phyloP scores from a whole-genome alignment of 2,329 filamentous ascomycete species.

The Epichloe baconii region DNA sequence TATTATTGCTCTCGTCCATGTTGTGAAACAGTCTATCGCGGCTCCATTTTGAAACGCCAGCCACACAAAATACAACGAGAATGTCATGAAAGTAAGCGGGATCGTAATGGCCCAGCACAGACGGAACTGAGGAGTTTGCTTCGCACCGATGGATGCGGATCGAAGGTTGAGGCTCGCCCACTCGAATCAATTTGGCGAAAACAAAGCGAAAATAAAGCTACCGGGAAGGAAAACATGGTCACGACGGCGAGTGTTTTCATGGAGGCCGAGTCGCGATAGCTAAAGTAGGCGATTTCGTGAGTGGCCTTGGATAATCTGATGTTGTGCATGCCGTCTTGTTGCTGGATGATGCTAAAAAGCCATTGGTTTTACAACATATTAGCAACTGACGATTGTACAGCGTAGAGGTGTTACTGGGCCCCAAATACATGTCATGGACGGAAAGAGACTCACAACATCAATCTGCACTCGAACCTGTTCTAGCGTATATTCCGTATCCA shows the following conservation, averaged over 20 bases:
- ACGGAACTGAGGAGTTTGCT: too few species aligned
- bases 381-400: too few species aligned
- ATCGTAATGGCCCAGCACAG: conserved; percentile 15
- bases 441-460: conserved; percentile 19
- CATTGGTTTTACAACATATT: too few species aligned
- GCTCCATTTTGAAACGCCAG: conserved; percentile 18
- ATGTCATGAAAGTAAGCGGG: conserved; percentile 23
- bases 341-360: too few species aligned
- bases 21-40: conserved; percentile 6
- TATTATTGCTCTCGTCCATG: too few species aligned
- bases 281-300: conserved; percentile 9
- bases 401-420: too few species aligned
- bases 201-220: conserved; percentile 29
- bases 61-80: conserved; percentile 22
- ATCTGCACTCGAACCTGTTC: conserved; percentile 21
- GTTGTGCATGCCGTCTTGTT: too few species aligned
- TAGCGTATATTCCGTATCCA: conserved; percentile 17
- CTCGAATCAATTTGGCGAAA: conserved; percentile 23
- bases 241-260: conserved; percentile 31
- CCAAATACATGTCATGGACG: background rate
- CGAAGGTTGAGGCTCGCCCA: conserved; percentile 15
- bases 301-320: too few species aligned
- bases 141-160: background rate
- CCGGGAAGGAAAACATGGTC: conserved; percentile 31
- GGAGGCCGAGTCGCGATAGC: conserved; percentile 25